A percentile compares a stretch with the other conserved stretches of the same genome.
phyloP scores from a whole-genome alignment of 306 rosid genomes.

The Glycine soja region DNA sequence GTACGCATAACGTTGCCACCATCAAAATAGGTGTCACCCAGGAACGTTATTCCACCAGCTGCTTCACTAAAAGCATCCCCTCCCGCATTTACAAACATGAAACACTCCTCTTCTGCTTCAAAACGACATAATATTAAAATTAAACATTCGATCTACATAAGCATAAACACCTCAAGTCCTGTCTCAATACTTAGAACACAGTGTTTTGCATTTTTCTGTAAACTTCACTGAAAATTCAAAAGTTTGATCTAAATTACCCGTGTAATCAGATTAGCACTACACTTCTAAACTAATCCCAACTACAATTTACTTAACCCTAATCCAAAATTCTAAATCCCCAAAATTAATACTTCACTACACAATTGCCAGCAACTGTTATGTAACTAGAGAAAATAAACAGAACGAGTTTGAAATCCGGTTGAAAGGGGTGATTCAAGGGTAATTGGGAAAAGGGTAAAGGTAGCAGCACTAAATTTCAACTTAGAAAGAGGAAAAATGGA shows the following conservation, averaged over 20 bases:
- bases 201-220: slow-evolving; percentile 1
- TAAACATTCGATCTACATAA: slow-evolving; percentile 38
- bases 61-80: slow-evolving; percentile 65
- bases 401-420: neutral
- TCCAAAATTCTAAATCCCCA: slow-evolving; percentile 31
- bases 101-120: slow-evolving; percentile 70
- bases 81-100: slow-evolving; percentile 85
- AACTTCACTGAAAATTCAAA: slow-evolving; percentile 2
- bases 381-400: neutral
- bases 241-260: neutral
- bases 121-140: slow-evolving; percentile 26
- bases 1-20: slow-evolving; percentile 77
- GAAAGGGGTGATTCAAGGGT: neutral
- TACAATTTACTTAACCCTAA: neutral
- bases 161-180: slow-evolving; percentile 10
- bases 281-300: neutral
- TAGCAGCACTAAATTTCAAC: slow-evolving; percentile 9
- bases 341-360: slow-evolving; percentile 1
- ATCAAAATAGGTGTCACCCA: slow-evolving; percentile 66
- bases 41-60: slow-evolving; percentile 59
- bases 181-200: slow-evolving; percentile 11
- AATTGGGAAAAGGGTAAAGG: slow-evolving; percentile 6
- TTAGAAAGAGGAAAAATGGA: slow-evolving; percentile 1
- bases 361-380: neutral
- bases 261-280: neutral